Evolutionary conservation across 257 asterid species (phyloP), one percentile per base, ranked within the genome.

Genomic region (Jacaranda mimosifolia): DNA sequence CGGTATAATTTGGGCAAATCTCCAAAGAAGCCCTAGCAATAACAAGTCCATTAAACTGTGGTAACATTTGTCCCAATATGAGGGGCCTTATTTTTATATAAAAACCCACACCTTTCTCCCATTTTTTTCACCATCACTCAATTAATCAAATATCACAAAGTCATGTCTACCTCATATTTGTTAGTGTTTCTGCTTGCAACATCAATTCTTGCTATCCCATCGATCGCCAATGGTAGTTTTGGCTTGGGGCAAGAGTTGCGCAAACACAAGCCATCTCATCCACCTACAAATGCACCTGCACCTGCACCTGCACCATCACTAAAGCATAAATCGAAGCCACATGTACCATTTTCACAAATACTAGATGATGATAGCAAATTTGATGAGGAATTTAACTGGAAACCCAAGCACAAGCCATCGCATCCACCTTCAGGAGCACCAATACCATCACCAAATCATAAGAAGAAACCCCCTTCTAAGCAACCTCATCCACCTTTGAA

Each of bases 1-100:
- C 0, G n/a, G 4, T 18, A 21, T 2, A 18, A 57, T 17, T 35
- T 57, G 7, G 63, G 38, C 19, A 11, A 63, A 9, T 7, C 38
- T 63, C 48, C 1, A 2, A 7, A 5, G 9, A 5, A 36, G 69
- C 3, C 19, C 15, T 6, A 4, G 12, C 7, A 13, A 15, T 14
- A 14, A 12, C 3, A 63, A 63, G 48, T 15, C 69, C 69, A 35
- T 35, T 12, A 9, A 35, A 13, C 10, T 63, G 0, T 63, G 10
- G 17, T 12, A 19, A 63, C 69, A 63, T n/a, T 36, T 63, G 69
- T 36, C 19, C 17, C 18, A 13, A 35, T 13, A 8, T 4, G 17
- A 14, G 70, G 70, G 51, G 51, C 9, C 70, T 14, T n/a, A 7
- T 2, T 40, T 64, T 40, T 32, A 52, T 64, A 64, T 64, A 64